Evolutionary conservation across 2,329 filamentous ascomycete genomes (phyloP).

Genomic region (Pseudogymnoascus sp.): DNA sequence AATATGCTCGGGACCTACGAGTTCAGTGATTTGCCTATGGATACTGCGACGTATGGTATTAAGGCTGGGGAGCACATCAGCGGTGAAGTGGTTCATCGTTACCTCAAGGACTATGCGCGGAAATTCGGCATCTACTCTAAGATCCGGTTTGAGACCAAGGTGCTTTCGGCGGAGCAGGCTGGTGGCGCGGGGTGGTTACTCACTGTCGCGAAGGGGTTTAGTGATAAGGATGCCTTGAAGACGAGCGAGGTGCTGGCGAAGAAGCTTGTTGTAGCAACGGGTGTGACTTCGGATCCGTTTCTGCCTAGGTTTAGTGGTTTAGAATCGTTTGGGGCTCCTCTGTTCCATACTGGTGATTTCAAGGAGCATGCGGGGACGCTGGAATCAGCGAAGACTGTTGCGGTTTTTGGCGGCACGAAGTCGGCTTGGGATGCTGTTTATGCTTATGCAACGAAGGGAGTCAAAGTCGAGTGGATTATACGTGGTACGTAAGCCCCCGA

Average conservation of each 20-base stretch:
- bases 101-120: slow-evolving; percentile 48
- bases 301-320: slow-evolving; percentile 41
- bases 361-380: slow-evolving; percentile 35
- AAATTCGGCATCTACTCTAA: slow-evolving; percentile 41
- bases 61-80: slow-evolving; percentile 47
- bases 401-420: slow-evolving; percentile 57
- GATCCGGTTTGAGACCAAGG: slow-evolving; percentile 44
- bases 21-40: slow-evolving; percentile 68
- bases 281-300: slow-evolving; percentile 44
- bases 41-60: slow-evolving; percentile 43
- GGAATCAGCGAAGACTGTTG: slow-evolving; percentile 36
- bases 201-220: slow-evolving; percentile 20
- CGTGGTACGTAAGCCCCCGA: slow-evolving; percentile 33
- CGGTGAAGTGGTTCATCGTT: slow-evolving; percentile 46
- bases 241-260: slow-evolving; percentile 29
- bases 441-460: slow-evolving; percentile 47
- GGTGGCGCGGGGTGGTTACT: slow-evolving; percentile 38
- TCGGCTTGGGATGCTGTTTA: slow-evolving; percentile 61
- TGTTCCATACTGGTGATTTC: slow-evolving; percentile 47
- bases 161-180: slow-evolving; percentile 40
- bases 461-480: slow-evolving; percentile 54
- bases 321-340: slow-evolving; percentile 37
- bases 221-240: slow-evolving; percentile 17
- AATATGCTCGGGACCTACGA: slow-evolving; percentile 69
- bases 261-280: slow-evolving; percentile 49